A percentile compares a stretch with the other conserved stretches of the same genome.
phyloP scores from a whole-genome alignment of 805 yeast species.

The Wickerhamomyces pijperi region DNA sequence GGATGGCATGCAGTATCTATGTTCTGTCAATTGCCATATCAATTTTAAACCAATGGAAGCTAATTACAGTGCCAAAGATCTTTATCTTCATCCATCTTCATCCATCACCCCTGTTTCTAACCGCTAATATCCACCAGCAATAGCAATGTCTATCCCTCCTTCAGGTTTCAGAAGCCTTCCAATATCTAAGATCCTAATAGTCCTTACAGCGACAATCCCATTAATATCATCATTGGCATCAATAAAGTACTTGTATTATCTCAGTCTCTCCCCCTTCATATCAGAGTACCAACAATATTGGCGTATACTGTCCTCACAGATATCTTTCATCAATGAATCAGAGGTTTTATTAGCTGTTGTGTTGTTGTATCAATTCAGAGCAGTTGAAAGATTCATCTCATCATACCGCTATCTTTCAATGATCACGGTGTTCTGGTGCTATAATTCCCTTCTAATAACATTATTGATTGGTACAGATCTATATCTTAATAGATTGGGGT shows the following conservation, averaged over 20 bases:
- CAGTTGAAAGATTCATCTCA: constrained; percentile 26
- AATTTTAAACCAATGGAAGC: too few relatives aligned
- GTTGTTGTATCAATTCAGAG: constrained; percentile 26
- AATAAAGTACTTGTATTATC: constrained; percentile 23
- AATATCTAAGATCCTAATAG: constrained; percentile 19
- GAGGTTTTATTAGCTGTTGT: constrained; percentile 26
- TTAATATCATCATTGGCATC: constrained; percentile 24
- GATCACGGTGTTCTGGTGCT: constrained; percentile 8
- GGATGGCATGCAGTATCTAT: too few relatives aligned
- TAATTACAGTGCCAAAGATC: too few relatives aligned
- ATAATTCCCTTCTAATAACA: too few relatives aligned
- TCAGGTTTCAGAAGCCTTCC: constrained; percentile 26
- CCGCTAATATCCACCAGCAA: background rate
- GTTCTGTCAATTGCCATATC: too few relatives aligned
- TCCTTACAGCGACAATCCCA: constrained; percentile 18
- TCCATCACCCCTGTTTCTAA: too few relatives aligned
- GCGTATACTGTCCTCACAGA: constrained; percentile 17
- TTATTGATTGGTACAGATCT: constrained; percentile 4
- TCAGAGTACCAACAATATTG: constrained; percentile 20
- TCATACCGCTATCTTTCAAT: constrained; percentile 22
- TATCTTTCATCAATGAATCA: constrained; percentile 18
- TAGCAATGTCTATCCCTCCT: constrained; percentile 19
- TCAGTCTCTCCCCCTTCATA: constrained; percentile 24
- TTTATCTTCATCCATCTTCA: too few relatives aligned
- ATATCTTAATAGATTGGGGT: background rate